phyloP scores from a whole-genome alignment of 2,329 filamentous ascomycete genomes.

The Penicillium sp. region DNA sequence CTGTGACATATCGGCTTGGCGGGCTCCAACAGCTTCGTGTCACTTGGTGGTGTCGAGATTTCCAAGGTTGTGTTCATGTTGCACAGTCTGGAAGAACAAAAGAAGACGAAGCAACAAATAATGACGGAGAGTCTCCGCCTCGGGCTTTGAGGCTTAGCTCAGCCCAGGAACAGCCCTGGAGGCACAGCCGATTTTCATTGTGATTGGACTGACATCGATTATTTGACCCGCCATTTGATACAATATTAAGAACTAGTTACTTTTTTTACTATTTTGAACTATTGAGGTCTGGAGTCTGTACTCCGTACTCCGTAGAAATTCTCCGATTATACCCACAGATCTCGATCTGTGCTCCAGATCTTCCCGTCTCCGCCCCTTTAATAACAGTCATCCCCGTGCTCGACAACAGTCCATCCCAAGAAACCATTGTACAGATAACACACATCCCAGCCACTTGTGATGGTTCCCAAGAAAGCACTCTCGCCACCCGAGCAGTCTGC shows the following conservation, averaged over 20 bases:
- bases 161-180: neutral
- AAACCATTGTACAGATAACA: slow-evolving; percentile 27
- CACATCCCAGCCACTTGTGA: slow-evolving; percentile 28
- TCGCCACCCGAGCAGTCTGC: slow-evolving; percentile 12
- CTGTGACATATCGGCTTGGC: neutral
- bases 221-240: neutral
- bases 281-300: neutral
- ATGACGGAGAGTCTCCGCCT: no score
- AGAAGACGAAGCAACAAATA: no score
- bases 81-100: neutral
- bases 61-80: neutral
- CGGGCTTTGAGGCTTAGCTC: neutral
- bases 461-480: slow-evolving; percentile 3
- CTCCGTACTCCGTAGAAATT: neutral
- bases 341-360: neutral
- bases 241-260: neutral
- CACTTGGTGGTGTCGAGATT: neutral
- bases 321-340: neutral
- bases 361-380: neutral
- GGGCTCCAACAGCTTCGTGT: neutral
- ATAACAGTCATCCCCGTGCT: slow-evolving; percentile 14
- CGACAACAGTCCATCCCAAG: slow-evolving; percentile 22
- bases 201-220: neutral
- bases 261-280: neutral
- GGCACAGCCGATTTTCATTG: neutral